Percentiles rank a stretch among this genome's conserved stretches.
phyloP scores from a whole-genome alignment of 495 filamentous ascomycete genomes.

The Haplographium delicatum region DNA sequence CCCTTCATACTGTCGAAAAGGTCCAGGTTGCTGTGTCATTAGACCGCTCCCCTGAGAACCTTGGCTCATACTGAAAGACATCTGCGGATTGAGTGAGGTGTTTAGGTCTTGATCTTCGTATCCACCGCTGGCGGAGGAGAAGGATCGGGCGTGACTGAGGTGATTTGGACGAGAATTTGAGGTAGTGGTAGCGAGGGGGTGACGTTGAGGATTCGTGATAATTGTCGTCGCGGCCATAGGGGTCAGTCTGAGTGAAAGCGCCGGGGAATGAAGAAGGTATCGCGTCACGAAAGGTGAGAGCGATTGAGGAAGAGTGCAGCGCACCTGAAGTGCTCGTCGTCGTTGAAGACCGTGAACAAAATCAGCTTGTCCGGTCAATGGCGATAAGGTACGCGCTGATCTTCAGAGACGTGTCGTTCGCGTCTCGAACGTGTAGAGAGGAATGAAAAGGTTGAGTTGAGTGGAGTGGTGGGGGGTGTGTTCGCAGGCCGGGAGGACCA shows the following conservation, averaged over 20 bases:
- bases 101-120: constrained; percentile 14
- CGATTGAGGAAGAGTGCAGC: background rate
- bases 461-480: background rate
- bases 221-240: constrained; percentile 24
- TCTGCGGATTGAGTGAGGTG: constrained; percentile 13
- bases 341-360: background rate
- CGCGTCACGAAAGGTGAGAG: constrained; percentile 5
- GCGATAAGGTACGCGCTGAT: constrained; percentile 16
- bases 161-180: constrained; percentile 20
- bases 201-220: constrained; percentile 21
- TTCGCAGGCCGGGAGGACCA: background rate
- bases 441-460: constrained; percentile 20
- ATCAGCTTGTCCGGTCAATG: constrained; percentile 6
- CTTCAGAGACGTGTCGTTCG: constrained; percentile 16
- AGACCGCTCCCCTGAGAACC: constrained; percentile 22
- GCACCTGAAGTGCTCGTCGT: background rate
- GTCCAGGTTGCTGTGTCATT: constrained; percentile 21
- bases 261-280: constrained; percentile 3
- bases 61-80: constrained; percentile 29
- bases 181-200: constrained; percentile 17
- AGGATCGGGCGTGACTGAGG: constrained; percentile 12
- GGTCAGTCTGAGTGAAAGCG: constrained; percentile 1
- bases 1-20: constrained; percentile 23
- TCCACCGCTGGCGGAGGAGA: constrained; percentile 13
- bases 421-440: constrained; percentile 19